Evolutionary conservation across 73 alveolate genomes (phyloP), one percentile per base, ranked within the genome.

Genomic region (Paramecium biaurelia): DNA sequence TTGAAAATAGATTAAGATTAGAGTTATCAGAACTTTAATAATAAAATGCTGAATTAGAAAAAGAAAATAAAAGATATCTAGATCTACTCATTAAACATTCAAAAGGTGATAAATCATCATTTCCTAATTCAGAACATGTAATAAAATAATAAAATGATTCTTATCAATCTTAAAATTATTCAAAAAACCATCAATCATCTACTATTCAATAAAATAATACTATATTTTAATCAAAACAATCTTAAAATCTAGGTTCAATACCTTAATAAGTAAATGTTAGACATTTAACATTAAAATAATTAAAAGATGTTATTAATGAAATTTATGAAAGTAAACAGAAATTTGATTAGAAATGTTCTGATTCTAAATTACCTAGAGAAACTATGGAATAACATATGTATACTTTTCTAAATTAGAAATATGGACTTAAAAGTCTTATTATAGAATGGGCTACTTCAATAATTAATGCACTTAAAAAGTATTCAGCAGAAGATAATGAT

Each of bases 321-420:
- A 97, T 98, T 35, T 98, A 98, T 89, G 85, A 93, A 8, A 92
- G 96, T 18, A 98, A 98, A 89, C 93, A 94, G 20, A 94, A 92
- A 76, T 97, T 85, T 86, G 99, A 98, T 92, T 93, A 95, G 87
- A 98, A 97, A 85, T 97, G 99, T 82, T 95, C 92, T 67, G 99
- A 97, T 53, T 94, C 94, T 53, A 93, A 95, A 74, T 93, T 94
- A 89, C 99, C 99, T 32, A 95, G 98, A 90, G 99, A 98, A 82
- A 97, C 99, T 4, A 96, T 98, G 99, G 99, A 98, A 86, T 95
- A 98, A 92, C 97, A 92, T 92, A 96, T 98, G 99, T 96, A 96
- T 85, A 98, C 99, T 42, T 98, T 94, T 94, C 95, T 98, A 45
- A 98, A 98, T 93, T 85, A 96, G 70, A 96, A 96, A 94, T 98